Evolutionary conservation across 1,284 basidiomycete genomes (phyloP).

Genomic region (Peniophora sp.): DNA sequence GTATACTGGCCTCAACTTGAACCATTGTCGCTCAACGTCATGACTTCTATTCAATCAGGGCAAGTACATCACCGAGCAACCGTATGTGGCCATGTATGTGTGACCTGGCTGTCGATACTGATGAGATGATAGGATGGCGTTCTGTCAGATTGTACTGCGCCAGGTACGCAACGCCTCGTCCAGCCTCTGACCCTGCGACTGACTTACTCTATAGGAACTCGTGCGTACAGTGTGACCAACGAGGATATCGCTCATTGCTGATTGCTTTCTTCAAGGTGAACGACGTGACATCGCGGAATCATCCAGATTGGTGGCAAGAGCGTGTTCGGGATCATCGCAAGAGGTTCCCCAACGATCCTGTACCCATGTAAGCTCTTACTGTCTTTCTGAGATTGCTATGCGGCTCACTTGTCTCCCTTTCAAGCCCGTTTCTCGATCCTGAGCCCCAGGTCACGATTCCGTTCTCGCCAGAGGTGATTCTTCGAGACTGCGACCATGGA

Average conservation of each 20-base stretch:
- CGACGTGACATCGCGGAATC: conserved; percentile 3
- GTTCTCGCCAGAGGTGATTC: conserved; percentile 4
- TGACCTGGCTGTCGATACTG: neutral
- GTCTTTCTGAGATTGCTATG: neutral
- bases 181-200: neutral
- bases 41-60: too few relatives aligned
- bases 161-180: neutral
- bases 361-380: conserved; percentile 8
- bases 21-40: too few relatives aligned
- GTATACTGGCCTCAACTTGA: too few relatives aligned
- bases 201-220: neutral
- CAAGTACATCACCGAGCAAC: conserved; percentile 16
- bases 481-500: neutral
- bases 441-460: conserved; percentile 25
- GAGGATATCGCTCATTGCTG: neutral
- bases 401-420: conserved; percentile 9
- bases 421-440: conserved; percentile 20
- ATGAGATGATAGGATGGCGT: conserved; percentile 11
- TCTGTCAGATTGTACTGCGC: conserved; percentile 14
- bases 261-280: conserved; percentile 3
- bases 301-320: conserved; percentile 22
- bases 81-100: conserved; percentile 7
- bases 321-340: conserved; percentile 22
- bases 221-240: neutral
- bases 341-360: conserved; percentile 19